A percentile compares a stretch with the other conserved stretches of the same genome.
Conservation (phyloP, 2,329 filamentous ascomycete genomes). For the Aspergillus felis region DNA sequence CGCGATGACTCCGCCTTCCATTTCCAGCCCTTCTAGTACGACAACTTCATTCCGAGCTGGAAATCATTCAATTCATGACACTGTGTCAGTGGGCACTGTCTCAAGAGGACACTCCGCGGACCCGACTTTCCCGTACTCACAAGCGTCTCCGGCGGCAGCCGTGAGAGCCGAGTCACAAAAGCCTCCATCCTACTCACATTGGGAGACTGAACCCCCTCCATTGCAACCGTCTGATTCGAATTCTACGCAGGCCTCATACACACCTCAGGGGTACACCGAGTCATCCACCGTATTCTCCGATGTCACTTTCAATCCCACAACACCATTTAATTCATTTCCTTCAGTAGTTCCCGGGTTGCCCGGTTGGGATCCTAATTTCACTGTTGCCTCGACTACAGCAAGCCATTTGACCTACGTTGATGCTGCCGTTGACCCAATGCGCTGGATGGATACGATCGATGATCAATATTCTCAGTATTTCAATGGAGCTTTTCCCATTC, state of each 20-base stretch:
- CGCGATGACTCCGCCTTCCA: constrained; percentile 35
- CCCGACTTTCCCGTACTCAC: constrained; percentile 22
- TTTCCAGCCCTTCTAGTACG: constrained; percentile 40
- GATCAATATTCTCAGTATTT: constrained; percentile 48
- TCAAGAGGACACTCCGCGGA: constrained; percentile 35
- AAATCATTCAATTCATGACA: constrained; percentile 26
- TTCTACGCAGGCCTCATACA: constrained; percentile 17
- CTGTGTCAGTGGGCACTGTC: constrained; percentile 25
- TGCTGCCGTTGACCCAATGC: constrained; percentile 35
- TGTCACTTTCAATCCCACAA: constrained; percentile 33
- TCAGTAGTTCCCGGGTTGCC: constrained; percentile 38
- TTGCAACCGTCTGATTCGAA: constrained; percentile 7
- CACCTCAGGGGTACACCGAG: constrained; percentile 17
- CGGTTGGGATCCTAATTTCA: constrained; percentile 41
- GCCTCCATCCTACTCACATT: constrained; percentile 14
- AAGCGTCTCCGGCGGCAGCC: constrained; percentile 19
- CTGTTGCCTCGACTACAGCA: constrained; percentile 34
- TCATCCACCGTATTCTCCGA: constrained; percentile 21
- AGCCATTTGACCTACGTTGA: constrained; percentile 33
- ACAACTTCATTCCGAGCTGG: constrained; percentile 31
- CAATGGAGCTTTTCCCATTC: constrained; percentile 43
- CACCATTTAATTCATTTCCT: constrained; percentile 38
- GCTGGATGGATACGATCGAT: constrained; percentile 42
- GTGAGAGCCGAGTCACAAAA: constrained; percentile 18
- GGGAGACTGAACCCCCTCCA: constrained; percentile 13